phyloP scores from a whole-genome alignment of 176 grass and related monocot species.

The Musa troglodytarum region DNA sequence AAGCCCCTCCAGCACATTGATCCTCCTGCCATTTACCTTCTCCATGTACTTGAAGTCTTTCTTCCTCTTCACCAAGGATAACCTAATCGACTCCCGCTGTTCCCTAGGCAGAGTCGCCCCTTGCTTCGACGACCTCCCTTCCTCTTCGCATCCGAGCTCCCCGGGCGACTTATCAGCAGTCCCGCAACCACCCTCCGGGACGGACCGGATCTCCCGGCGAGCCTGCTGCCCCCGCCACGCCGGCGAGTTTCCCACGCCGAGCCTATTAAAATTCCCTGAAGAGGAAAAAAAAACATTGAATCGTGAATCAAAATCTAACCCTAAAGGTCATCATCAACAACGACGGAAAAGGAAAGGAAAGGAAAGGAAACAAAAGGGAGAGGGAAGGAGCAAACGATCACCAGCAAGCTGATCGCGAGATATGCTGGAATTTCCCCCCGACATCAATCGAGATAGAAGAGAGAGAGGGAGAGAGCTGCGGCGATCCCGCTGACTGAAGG shows the following conservation, averaged over 20 bases:
- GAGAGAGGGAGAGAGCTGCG: neutral
- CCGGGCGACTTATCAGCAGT: neutral
- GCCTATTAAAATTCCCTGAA: neutral
- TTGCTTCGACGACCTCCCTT: neutral
- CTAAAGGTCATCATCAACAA: no score
- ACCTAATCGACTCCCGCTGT: conserved; percentile 2
- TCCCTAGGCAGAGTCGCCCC: neutral
- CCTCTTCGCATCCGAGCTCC: neutral
- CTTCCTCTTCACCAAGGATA: conserved; percentile 20
- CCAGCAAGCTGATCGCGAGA: no score
- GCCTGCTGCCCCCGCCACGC: neutral
- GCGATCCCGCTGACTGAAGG: no score
- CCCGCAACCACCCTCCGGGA: no score
- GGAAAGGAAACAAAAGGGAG: neutral
- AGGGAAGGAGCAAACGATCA: neutral
- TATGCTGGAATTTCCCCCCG: neutral
- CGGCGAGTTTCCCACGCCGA: neutral
- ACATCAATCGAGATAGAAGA: neutral
- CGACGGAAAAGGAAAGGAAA: neutral
- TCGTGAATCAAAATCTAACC: no score
- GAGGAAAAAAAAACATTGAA: neutral
- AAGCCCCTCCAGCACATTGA: conserved; percentile 40
- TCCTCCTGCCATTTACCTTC: conserved; percentile 22
- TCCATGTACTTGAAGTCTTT: conserved; percentile 43
- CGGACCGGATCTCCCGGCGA: neutral